Evolutionary conservation across 345 rosid genomes (phyloP).

Genomic region (Populus davidiana): DNA sequence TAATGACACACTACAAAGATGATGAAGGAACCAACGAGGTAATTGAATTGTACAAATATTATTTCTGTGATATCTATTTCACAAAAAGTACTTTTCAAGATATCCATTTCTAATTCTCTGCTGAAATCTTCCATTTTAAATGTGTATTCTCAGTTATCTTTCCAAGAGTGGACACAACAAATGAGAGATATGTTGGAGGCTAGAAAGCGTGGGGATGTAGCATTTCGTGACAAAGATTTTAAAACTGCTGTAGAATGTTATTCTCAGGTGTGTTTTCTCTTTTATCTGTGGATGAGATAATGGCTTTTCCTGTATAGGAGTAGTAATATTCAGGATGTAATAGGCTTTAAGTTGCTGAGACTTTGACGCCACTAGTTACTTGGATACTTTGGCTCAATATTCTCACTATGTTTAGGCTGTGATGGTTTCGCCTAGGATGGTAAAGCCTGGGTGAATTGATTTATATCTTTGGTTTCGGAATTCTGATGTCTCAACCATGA

Average conservation of each 20-base stretch:
- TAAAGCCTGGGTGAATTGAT: background rate
- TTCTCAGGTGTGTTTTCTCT: slow-evolving; percentile 53
- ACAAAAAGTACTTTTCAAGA: too few species aligned
- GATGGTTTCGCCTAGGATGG: background rate
- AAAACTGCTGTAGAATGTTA: slow-evolving; percentile 72
- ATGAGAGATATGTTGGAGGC: slow-evolving; percentile 88
- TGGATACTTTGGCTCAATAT: background rate
- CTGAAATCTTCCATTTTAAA: slow-evolving; percentile 10
- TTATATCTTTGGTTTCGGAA: background rate
- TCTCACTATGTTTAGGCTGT: background rate
- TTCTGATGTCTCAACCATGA: background rate
- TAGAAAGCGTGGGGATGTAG: slow-evolving; percentile 79
- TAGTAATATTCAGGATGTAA: background rate
- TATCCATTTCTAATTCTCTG: background rate
- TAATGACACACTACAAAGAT: slow-evolving; percentile 72
- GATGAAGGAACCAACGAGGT: slow-evolving; percentile 91
- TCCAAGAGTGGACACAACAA: slow-evolving; percentile 94
- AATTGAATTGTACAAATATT: slow-evolving; percentile 10
- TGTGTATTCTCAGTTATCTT: slow-evolving; percentile 54
- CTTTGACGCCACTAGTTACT: background rate
- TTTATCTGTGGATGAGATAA: background rate
- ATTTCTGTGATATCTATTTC: background rate
- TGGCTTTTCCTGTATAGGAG: background rate
- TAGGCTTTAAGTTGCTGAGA: background rate
- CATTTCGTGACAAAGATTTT: slow-evolving; percentile 66